These are phyloP conservation scores for Pseudotsuga menziesii DNA, from an alignment of 75 land plant species.

Conservation along the genomic window DNA sequence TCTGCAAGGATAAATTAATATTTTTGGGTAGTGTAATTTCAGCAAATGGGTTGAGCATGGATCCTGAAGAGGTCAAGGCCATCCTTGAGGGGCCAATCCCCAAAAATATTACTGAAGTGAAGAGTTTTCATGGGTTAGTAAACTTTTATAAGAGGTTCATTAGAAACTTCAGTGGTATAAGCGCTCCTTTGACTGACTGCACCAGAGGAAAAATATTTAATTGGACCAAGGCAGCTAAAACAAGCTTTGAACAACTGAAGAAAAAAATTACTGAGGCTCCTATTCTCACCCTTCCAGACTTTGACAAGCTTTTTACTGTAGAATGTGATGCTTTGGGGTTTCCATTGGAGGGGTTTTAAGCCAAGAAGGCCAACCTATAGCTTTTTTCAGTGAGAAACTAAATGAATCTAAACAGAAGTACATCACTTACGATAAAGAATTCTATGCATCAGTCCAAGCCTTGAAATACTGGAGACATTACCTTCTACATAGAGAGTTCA, in stretches of 20 bases:
- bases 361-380: slow-evolving; percentile 4
- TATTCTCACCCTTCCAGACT: slow-evolving; percentile 12
- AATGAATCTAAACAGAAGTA: slow-evolving; percentile 10
- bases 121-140: slow-evolving; percentile 7
- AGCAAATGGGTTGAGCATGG: not conserved
- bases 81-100: slow-evolving; percentile 14
- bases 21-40: slow-evolving; percentile 10
- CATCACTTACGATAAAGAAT: slow-evolving; percentile 12
- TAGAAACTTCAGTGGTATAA: slow-evolving; percentile 3
- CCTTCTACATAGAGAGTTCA: not conserved
- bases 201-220: not conserved
- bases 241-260: slow-evolving; percentile 5
- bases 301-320: slow-evolving; percentile 2
- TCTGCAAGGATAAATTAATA: not conserved
- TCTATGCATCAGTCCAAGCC: slow-evolving; percentile 4
- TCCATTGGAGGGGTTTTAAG: slow-evolving; percentile 5
- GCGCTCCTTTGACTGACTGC: not conserved
- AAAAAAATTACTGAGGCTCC: slow-evolving; percentile 11
- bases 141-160: slow-evolving; percentile 8
- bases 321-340: slow-evolving; percentile 12
- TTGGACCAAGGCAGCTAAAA: not conserved
- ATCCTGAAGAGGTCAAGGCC: not conserved
- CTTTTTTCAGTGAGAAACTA: slow-evolving; percentile 10
- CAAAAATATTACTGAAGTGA: not conserved
- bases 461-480: slow-evolving; percentile 17